Conservation (phyloP, 805 yeast species). For the Wickerhamomyces canadensis region DNA sequence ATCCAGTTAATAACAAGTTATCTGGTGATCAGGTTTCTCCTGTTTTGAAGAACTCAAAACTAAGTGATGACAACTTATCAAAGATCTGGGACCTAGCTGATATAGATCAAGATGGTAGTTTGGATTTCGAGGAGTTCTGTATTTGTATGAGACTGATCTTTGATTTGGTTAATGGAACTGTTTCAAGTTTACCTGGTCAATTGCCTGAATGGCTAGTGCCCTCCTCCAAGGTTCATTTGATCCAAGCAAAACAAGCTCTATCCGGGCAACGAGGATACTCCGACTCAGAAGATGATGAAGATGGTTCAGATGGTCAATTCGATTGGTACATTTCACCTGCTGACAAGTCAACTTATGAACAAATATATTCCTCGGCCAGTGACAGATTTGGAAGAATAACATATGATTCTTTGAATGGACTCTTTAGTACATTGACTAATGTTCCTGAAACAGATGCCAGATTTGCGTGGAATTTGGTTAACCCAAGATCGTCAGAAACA, state of each 20-base stretch:
- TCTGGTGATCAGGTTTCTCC: slow-evolving; percentile 81
- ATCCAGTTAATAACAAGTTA: slow-evolving; percentile 73
- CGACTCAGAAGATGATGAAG: slow-evolving; percentile 52
- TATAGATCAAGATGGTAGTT: slow-evolving; percentile 83
- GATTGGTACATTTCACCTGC: slow-evolving; percentile 97
- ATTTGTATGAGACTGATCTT: slow-evolving; percentile 94
- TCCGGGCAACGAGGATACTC: slow-evolving; percentile 29
- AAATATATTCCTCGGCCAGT: slow-evolving; percentile 65
- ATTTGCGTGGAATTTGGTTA: slow-evolving; percentile 92
- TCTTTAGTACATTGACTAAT: slow-evolving; percentile 61
- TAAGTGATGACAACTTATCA: slow-evolving; percentile 71
- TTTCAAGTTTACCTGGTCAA: slow-evolving; percentile 54
- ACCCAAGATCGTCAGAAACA: slow-evolving; percentile 80
- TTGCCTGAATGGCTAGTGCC: slow-evolving; percentile 95
- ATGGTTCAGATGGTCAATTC: slow-evolving; percentile 35
- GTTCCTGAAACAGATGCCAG: slow-evolving; percentile 83
- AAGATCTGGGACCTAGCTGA: slow-evolving; percentile 90
- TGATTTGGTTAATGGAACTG: slow-evolving; percentile 77
- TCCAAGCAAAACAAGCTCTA: slow-evolving; percentile 73
- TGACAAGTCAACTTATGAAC: slow-evolving; percentile 73
- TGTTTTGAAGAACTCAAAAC: slow-evolving; percentile 83
- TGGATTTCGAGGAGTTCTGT: slow-evolving; percentile 97
- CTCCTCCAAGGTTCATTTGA: slow-evolving; percentile 75
- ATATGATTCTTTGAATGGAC: slow-evolving; percentile 62
- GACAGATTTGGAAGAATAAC: slow-evolving; percentile 78